Evolutionary conservation across 192 early-diverging fungal species (phyloP).

Genomic region (Cladochytrium replicatum): DNA sequence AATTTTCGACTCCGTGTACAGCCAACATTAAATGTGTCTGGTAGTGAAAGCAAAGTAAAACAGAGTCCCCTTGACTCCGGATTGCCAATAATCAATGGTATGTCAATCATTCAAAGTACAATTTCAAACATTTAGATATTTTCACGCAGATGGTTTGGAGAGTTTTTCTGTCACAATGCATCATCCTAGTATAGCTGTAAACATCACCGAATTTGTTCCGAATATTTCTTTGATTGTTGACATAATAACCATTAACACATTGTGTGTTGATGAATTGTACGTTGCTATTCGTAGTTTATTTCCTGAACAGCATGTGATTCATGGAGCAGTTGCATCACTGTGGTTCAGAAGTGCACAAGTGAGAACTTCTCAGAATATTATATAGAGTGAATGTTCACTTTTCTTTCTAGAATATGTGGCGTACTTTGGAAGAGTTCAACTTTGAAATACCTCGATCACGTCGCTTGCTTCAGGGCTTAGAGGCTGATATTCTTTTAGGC

Average conservation of each 20-base stretch:
- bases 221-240: no score
- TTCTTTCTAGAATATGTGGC: constrained; percentile 21
- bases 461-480: constrained; percentile 25
- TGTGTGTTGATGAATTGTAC: no score
- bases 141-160: no score
- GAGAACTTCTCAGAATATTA: neutral
- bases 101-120: no score
- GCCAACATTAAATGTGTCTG: no score
- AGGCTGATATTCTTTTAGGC: constrained; percentile 28
- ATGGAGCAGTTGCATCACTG: no score
- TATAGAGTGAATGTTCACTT: neutral
- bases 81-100: constrained; percentile 19
- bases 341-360: constrained; percentile 12
- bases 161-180: constrained; percentile 41
- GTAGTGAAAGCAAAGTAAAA: constrained; percentile 6
- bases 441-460: constrained; percentile 24
- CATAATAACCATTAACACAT: no score
- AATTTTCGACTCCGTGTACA: no score
- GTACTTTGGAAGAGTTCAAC: constrained; percentile 14
- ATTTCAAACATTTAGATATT: no score
- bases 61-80: constrained; percentile 18
- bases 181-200: constrained; percentile 20
- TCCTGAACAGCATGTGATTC: no score
- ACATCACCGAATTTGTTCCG: constrained; percentile 41
- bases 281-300: no score